Evolutionary conservation across 164 flowering plant species (phyloP).

Genomic region (Liriodendron chinense): DNA sequence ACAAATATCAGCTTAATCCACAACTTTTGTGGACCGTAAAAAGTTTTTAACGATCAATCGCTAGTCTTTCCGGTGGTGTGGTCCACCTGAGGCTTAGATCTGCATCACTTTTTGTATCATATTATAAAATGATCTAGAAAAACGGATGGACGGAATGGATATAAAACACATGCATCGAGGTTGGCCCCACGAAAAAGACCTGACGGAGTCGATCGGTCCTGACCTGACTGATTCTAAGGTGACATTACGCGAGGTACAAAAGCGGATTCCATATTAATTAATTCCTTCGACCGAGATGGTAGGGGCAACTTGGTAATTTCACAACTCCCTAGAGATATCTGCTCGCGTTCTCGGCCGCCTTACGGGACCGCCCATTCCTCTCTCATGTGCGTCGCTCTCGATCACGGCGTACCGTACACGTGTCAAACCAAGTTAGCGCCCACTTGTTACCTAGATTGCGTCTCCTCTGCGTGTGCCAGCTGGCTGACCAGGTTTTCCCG

Average conservation of each 20-base stretch:
- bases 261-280: neutral
- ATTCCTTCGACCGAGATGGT: neutral
- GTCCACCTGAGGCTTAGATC: too few species aligned
- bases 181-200: too few species aligned
- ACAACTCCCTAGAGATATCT: neutral
- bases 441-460: neutral
- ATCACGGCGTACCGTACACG: too few species aligned
- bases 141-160: too few species aligned
- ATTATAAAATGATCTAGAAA: neutral
- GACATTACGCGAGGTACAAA: too few species aligned
- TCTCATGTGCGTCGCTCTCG: neutral
- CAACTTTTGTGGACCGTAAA: too few species aligned
- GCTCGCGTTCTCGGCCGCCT: conserved; percentile 7
- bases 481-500: neutral
- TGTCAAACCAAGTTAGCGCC: too few species aligned
- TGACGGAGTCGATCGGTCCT: neutral
- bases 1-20: too few species aligned
- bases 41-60: too few species aligned
- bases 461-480: conserved; percentile 1
- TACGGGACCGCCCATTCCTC: conserved; percentile 1
- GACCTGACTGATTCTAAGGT: neutral
- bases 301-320: neutral
- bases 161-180: too few species aligned
- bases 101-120: neutral
- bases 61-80: too few species aligned